A percentile compares a stretch with the other conserved stretches of the same genome.
Evolutionary conservation across 176 grass and related monocot genomes (phyloP).

Genomic region (Carex littledalei): DNA sequence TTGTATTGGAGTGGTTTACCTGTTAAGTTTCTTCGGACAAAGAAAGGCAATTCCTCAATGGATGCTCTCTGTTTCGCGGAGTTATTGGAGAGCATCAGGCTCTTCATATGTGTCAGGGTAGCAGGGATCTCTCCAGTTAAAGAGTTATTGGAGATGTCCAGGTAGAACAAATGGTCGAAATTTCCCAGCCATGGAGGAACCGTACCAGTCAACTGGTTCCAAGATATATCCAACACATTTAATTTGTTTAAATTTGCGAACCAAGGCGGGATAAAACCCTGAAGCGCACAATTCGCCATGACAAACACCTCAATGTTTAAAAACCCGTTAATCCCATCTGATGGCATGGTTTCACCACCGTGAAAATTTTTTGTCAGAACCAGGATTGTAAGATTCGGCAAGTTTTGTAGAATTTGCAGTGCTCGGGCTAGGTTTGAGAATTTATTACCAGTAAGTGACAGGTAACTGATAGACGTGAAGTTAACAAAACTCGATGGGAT

Average conservation of each 20-base stretch:
- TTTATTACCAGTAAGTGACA: constrained; percentile 71
- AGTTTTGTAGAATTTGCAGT: constrained; percentile 65
- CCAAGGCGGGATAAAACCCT: constrained; percentile 53
- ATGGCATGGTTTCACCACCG: constrained; percentile 50
- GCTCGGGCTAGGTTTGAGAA: constrained; percentile 54
- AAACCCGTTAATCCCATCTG: constrained; percentile 62
- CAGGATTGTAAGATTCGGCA: constrained; percentile 53
- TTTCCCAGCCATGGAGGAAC: constrained; percentile 56
- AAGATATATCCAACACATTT: constrained; percentile 82
- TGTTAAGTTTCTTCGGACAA: constrained; percentile 62
- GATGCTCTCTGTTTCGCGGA: constrained; percentile 19
- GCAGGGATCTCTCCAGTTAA: constrained; percentile 61
- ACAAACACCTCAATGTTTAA: constrained; percentile 67
- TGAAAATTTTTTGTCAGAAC: constrained; percentile 89
- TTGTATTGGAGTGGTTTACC: constrained; percentile 73
- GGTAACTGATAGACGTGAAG: constrained; percentile 45
- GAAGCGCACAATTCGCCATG: constrained; percentile 73
- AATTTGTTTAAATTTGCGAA: constrained; percentile 37
- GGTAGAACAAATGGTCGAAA: constrained; percentile 71
- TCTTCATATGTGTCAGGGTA: constrained; percentile 53
- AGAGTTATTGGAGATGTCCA: constrained; percentile 83
- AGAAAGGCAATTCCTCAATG: constrained; percentile 49
- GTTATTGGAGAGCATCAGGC: constrained; percentile 32
- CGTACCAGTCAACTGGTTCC: constrained; percentile 65
- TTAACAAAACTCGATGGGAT: constrained; percentile 60